Base-by-base conservation (phyloP, 805 yeast species). In the Candida orba region DNA sequence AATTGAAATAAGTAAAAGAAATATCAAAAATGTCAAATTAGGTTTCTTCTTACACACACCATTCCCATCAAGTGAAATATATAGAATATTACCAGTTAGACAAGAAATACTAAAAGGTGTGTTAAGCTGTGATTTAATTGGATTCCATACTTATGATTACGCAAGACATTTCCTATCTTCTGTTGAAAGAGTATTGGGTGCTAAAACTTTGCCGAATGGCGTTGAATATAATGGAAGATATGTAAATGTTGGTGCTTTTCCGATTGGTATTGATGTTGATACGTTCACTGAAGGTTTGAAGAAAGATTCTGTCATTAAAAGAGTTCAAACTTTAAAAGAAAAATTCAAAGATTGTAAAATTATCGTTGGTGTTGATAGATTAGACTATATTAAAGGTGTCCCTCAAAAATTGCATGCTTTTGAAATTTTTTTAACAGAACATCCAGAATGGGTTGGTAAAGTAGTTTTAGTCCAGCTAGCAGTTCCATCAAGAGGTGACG, bases 121-220 rank as follows among this genome's bases (percentile, higher is more conserved):
- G 3, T 69, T 93, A 58, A 83, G 93, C 55, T 91, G 98, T 67
- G 95, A 93, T 61, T 72, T 95, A 56, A 80, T 93, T 58, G 99
- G 99, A 0, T 93, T 93, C 75, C 99, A 93, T 64, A 93, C 99
- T n/a, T 95, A 93, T 63, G 99, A 93, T 63, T 93, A 93, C 59
- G 98, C 96, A 12, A 75, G 99, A 54, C 99, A 93, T 69, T 93
- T 95, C 66, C 66, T 95, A 42, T 83, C 95, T 17, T 81, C 95
- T 1, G 95, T 93, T 10, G 81, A 89, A 46, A 73, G 95, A 44
- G 84, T 93, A 17, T 73, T 93, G 42, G 76, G 85, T 48, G 78
- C 89, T 8, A 82, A 81, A 40, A 89, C 97, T 0, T 71, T 84
- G 48, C 99, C 99, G 4, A 90, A 89, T 51, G 96, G 97, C 17